Percentiles rank a stretch among this genome's conserved stretches.
Conservation (phyloP, 2,329 filamentous ascomycete genomes). For the Trichoderma sp. region DNA sequence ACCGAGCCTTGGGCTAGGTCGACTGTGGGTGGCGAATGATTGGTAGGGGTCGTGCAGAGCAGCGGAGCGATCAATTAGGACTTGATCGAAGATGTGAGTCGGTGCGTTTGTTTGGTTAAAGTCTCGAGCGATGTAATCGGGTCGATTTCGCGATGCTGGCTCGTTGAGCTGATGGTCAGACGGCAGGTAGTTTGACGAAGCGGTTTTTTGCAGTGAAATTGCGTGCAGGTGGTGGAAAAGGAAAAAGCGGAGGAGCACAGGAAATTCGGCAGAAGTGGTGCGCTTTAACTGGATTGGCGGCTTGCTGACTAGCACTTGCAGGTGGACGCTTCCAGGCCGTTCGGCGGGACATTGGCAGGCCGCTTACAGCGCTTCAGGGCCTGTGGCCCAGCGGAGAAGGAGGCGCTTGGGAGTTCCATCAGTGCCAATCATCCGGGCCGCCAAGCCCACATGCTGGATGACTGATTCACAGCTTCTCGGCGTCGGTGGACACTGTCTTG, state of each 20-base stretch:
- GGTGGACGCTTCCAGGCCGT: background rate
- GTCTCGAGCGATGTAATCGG: background rate
- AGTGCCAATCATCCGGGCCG: conserved; percentile 16
- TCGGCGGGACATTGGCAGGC: background rate
- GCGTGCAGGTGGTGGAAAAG: background rate
- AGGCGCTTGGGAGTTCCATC: background rate
- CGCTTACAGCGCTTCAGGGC: conserved; percentile 12
- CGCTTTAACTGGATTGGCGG: background rate
- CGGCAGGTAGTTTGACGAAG: background rate
- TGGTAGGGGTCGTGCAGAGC: background rate
- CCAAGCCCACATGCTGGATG: conserved; percentile 7
- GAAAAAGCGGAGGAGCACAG: background rate
- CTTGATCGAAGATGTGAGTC: background rate
- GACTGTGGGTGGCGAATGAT: conserved; percentile 17
- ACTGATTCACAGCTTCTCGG: background rate
- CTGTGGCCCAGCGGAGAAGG: background rate
- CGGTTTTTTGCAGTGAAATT: background rate
- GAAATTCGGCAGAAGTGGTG: background rate
- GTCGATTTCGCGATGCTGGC: background rate
- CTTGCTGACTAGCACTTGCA: background rate
- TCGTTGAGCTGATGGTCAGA: background rate
- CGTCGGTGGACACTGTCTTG: conserved; percentile 1
- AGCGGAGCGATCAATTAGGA: background rate
- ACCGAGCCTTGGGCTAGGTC: conserved; percentile 20
- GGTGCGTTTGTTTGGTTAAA: background rate